A percentile compares a stretch with the other conserved stretches of the same genome.
phyloP scores from a whole-genome alignment of 192 early-diverging fungal genomes.

The Backusella australiensis region DNA sequence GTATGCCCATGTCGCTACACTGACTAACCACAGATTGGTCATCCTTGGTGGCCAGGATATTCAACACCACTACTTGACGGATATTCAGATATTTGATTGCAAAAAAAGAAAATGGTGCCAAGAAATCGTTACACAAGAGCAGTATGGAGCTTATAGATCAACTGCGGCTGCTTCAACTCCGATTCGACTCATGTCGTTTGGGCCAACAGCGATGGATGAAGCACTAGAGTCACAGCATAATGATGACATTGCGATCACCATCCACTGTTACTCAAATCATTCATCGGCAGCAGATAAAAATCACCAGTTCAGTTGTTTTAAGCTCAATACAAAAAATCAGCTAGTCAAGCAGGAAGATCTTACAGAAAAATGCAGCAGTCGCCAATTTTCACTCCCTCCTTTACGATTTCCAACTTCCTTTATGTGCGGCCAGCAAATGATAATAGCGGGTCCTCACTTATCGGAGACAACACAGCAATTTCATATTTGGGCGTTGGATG shows the following conservation, averaged over 20 bases:
- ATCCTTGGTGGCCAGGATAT: constrained; percentile 79
- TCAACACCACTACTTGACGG: constrained; percentile 68
- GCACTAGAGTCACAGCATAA: background rate
- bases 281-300: constrained; percentile 54
- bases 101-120: constrained; percentile 58
- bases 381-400: constrained; percentile 60
- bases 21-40: constrained; percentile 59
- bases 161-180: constrained; percentile 58
- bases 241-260: background rate
- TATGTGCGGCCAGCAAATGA: constrained; percentile 61
- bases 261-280: constrained; percentile 73
- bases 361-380: constrained; percentile 52
- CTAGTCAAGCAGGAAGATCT: constrained; percentile 58
- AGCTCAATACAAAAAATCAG: constrained; percentile 47
- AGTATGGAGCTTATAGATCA: constrained; percentile 75
- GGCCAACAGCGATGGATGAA: background rate
- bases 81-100: constrained; percentile 72
- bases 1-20: constrained; percentile 71
- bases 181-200: background rate
- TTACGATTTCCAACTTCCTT: constrained; percentile 72
- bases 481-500: constrained; percentile 68
- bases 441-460: constrained; percentile 70
- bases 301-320: constrained; percentile 53
- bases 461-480: constrained; percentile 60
- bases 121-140: constrained; percentile 61